Base-by-base conservation (phyloP, 2,329 filamentous ascomycete species). In the Cladosporium sphaerospermum region DNA sequence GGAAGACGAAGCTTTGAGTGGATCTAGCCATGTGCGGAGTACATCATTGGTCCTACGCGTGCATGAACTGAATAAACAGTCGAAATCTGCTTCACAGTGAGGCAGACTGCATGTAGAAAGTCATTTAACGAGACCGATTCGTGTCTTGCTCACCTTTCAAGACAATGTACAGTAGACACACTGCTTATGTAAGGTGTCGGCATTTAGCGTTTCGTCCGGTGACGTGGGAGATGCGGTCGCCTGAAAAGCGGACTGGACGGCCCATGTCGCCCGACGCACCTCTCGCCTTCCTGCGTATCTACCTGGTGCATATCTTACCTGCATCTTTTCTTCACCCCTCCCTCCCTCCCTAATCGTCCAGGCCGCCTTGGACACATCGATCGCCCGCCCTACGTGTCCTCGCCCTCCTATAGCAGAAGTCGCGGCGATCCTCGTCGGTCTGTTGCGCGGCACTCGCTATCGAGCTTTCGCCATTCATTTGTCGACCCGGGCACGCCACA, bases 401-500 rank as follows among this genome's bases (percentile, higher is more conserved):
- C 4, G 23, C 37, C 14, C 37, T 16, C 16, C 9, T 31, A 14
- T 39, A n/a, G 9, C 34, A 18, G 28, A 50, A 44, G 48, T 40
- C 43, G 48, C 40, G 8, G 40, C 16, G 37, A 40, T 14, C 32
- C 23, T 51, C 16, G 3, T 11, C 9, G 19, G 28, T 14, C 31
- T 28, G 6, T 18, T 32, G 32, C 40, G 40, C 47, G 40, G 36
- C 48, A 10, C 32, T 51, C 48, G 48, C 48, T 44, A 51, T 36
- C 34, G 48, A 43, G 31, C 14, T 23, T 37, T 23, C 8, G 11
- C 36, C 13, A 39, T 13, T 14, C 36, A 39, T 5, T 39, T 14
- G 36, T 41, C 32, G 32, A 43, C 11, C 3, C n/a, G 48, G 23
- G 40, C 48, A 44, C 48, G 48, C 47, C 47, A 50, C 47, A 39